Percentiles rank a stretch among this genome's conserved stretches.
phyloP scores from a whole-genome alignment of 495 filamentous ascomycete genomes.

The Xylaria scruposa region DNA sequence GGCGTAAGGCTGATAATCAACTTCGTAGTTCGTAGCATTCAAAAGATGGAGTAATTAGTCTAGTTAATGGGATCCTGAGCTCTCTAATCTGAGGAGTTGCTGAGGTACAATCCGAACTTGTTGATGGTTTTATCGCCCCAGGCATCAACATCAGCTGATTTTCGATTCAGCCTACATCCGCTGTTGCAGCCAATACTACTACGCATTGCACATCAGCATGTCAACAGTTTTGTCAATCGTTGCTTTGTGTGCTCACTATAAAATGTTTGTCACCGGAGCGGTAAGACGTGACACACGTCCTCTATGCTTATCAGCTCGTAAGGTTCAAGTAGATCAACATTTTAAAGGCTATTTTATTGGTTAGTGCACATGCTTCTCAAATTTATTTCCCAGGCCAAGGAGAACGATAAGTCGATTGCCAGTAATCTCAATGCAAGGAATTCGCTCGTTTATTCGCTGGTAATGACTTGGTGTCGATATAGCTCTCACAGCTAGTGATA shows the following conservation, averaged over 20 bases:
- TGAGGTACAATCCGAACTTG: neutral
- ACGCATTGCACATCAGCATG: neutral
- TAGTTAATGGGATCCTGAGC: neutral
- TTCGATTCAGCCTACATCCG: conserved; percentile 13
- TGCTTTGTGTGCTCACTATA: neutral
- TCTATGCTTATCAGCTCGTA: neutral
- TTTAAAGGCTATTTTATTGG: neutral
- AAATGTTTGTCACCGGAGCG: neutral
- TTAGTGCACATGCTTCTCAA: neutral
- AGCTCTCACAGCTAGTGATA: neutral
- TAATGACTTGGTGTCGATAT: neutral
- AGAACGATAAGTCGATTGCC: neutral
- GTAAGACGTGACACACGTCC: neutral
- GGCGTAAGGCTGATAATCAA: neutral
- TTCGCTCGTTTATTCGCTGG: neutral
- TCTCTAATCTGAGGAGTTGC: neutral
- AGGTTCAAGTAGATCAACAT: neutral
- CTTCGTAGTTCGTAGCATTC: neutral
- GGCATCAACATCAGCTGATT: conserved; percentile 7
- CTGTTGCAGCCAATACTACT: neutral
- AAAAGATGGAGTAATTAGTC: neutral
- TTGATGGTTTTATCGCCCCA: neutral
- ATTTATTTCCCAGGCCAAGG: too few species aligned
- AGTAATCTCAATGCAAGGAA: neutral
- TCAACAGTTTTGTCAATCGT: neutral